Evolutionary conservation across 1,139 yeast genomes (phyloP), one percentile per base, ranked within the genome.

Genomic region (Sugiyamaella grinbergsii): DNA sequence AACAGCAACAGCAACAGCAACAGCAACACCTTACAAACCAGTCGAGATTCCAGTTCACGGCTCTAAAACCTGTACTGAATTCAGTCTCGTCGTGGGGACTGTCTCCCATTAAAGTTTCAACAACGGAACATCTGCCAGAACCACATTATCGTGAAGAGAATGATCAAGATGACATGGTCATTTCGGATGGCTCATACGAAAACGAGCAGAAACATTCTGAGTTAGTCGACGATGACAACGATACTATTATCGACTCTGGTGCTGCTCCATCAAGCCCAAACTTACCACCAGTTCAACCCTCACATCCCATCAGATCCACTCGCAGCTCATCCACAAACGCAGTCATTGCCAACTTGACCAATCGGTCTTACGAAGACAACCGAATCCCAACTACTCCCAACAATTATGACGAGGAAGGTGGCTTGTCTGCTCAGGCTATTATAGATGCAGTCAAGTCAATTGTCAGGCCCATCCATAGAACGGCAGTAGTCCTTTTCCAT

Each of bases 381-480:
- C 23, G 16, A 16, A 26, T 13, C 4, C 4, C 31, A 11, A 19
- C 39, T 34, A 13, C 18, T 18, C 3, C 7, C 4, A 13, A 4
- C 13, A 15, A 16, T 28, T 16, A 40, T 13, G 43, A 40, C 5
- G 43, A 40, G 8, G 43, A 40, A 4, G 15, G 16, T 11, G 34
- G 34, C 4, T n/a, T 40, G 16, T 40, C 43, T 5, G 43, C 34
- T 3, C 23, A 26, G 10, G 18, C 11, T n/a, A 40, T 40, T 18
- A 40, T 47, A 4, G 33, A 42, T 15, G 31, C 34, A 10, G 48
- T 34, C 19, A 46, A 42, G 20, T 34, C 44, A 22, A 16, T 18
- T 19, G 5, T 42, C 11, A 37, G 31, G 5, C 45, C 50, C 16
- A 23, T 50, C 3, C 47, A 47, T 22, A 40, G 53, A 19, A 24